Percentiles rank a stretch among this genome's conserved stretches.
phyloP scores from a whole-genome alignment of 2,329 filamentous ascomycete genomes.

The Apiospora hydei region DNA sequence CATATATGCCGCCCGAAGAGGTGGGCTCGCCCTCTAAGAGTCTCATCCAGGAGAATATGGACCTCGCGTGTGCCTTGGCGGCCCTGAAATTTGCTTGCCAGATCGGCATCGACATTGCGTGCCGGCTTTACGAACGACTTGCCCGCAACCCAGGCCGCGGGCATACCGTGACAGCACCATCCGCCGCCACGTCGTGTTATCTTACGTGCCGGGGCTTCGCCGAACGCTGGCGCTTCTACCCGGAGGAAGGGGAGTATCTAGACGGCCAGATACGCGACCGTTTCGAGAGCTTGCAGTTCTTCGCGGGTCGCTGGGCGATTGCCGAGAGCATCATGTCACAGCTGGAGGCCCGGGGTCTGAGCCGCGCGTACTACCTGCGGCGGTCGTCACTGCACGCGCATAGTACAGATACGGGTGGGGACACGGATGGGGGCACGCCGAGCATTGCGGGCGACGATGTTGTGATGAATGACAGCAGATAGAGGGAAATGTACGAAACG shows the following conservation, averaged over 20 bases:
- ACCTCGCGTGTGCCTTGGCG: slow-evolving; percentile 9
- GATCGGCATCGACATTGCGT: slow-evolving; percentile 23
- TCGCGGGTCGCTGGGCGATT: slow-evolving; percentile 15
- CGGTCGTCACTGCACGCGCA: neutral
- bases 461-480: slow-evolving; percentile 3
- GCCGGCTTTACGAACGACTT: slow-evolving; percentile 21
- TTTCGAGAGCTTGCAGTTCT: slow-evolving; percentile 19
- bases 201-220: slow-evolving; percentile 1
- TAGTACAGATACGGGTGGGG: neutral
- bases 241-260: slow-evolving; percentile 5
- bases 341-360: slow-evolving; percentile 17
- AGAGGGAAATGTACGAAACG: neutral
- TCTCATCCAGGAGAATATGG: neutral
- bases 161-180: neutral
- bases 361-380: slow-evolving; percentile 14
- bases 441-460: slow-evolving; percentile 2
- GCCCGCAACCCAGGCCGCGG: neutral
- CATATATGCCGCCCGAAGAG: slow-evolving; percentile 9
- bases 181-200: slow-evolving; percentile 13
- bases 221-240: slow-evolving; percentile 17
- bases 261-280: slow-evolving; percentile 16
- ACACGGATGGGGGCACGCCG: neutral
- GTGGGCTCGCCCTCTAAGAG: neutral
- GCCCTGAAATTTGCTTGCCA: slow-evolving; percentile 20
- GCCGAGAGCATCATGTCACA: slow-evolving; percentile 24